These are phyloP conservation scores for Colletotrichum ledebouriae DNA, from an alignment of 2,329 filamentous ascomycete genomes.

Conservation along the genomic window DNA sequence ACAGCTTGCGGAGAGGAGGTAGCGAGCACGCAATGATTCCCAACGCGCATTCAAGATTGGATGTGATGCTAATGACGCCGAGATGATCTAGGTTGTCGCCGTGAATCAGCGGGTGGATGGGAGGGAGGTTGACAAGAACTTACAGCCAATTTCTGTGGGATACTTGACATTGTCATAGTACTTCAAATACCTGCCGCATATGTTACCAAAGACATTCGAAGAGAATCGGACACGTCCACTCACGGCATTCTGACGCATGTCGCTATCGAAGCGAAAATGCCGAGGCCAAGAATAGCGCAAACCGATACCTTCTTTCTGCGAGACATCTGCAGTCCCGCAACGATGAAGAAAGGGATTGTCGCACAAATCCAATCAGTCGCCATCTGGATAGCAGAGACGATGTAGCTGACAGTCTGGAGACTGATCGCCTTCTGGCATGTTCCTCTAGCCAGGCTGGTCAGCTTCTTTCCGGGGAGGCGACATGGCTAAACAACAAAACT, in stretches of 20 bases:
- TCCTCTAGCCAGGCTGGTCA: slow-evolving; percentile 22
- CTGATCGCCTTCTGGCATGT: slow-evolving; percentile 27
- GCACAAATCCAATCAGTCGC: slow-evolving; percentile 48
- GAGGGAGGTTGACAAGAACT: background rate
- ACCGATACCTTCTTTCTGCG: slow-evolving; percentile 43
- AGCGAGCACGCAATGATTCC: slow-evolving; percentile 28
- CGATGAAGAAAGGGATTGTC: slow-evolving; percentile 49
- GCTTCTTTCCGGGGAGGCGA: background rate
- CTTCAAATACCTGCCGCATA: background rate
- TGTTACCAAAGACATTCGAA: no score
- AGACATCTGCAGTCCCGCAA: slow-evolving; percentile 47
- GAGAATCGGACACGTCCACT: no score
- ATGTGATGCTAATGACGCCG: slow-evolving; percentile 21
- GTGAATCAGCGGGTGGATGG: background rate
- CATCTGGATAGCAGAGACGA: slow-evolving; percentile 45
- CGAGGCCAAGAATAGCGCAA: slow-evolving; percentile 21
- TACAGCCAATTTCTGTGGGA: slow-evolving; percentile 12
- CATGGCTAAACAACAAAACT: slow-evolving; percentile 4
- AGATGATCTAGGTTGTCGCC: slow-evolving; percentile 8
- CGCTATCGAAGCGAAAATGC: slow-evolving; percentile 16
- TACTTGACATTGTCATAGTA: slow-evolving; percentile 27
- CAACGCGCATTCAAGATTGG: slow-evolving; percentile 15
- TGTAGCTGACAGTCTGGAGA: slow-evolving; percentile 42
- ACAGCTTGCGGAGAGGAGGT: slow-evolving; percentile 14
- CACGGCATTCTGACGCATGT: slow-evolving; percentile 22